phyloP scores from a whole-genome alignment of 495 filamentous ascomycete species.

The Hypoxylon rickii region DNA sequence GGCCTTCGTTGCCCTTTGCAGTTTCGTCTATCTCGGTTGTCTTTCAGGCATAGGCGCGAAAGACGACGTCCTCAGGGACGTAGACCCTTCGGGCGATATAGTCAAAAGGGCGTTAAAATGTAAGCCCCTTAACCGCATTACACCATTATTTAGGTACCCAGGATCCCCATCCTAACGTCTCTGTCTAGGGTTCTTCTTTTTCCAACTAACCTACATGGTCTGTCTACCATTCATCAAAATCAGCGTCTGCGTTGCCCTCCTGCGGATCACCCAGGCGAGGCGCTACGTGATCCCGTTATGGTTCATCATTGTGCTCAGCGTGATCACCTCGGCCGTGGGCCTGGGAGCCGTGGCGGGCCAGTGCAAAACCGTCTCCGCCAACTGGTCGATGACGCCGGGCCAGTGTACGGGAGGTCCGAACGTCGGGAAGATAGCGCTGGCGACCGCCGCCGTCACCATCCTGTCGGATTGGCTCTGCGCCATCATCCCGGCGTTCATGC shows the following conservation, averaged over 20 bases:
- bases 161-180: too few species aligned
- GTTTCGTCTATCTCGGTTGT: not conserved
- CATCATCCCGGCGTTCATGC: slow-evolving; percentile 14
- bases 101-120: slow-evolving; percentile 7
- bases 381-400: slow-evolving; percentile 2
- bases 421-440: not conserved
- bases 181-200: slow-evolving; percentile 16
- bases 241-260: slow-evolving; percentile 24
- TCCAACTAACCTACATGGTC: slow-evolving; percentile 2
- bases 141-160: too few species aligned
- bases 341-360: slow-evolving; percentile 7
- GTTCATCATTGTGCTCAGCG: slow-evolving; percentile 10
- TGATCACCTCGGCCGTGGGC: not conserved
- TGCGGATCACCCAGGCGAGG: slow-evolving; percentile 20
- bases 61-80: slow-evolving; percentile 3
- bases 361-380: slow-evolving; percentile 16
- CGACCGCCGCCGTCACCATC: slow-evolving; percentile 8
- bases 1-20: slow-evolving; percentile 4
- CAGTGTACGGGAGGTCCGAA: not conserved
- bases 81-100: slow-evolving; percentile 2
- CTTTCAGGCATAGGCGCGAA: slow-evolving; percentile 11
- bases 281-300: slow-evolving; percentile 22
- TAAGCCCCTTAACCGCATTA: too few species aligned
- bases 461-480: slow-evolving; percentile 26
- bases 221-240: slow-evolving; percentile 21